phyloP scores from a whole-genome alignment of 148 eudicot species.

The Selenicereus undatus region DNA sequence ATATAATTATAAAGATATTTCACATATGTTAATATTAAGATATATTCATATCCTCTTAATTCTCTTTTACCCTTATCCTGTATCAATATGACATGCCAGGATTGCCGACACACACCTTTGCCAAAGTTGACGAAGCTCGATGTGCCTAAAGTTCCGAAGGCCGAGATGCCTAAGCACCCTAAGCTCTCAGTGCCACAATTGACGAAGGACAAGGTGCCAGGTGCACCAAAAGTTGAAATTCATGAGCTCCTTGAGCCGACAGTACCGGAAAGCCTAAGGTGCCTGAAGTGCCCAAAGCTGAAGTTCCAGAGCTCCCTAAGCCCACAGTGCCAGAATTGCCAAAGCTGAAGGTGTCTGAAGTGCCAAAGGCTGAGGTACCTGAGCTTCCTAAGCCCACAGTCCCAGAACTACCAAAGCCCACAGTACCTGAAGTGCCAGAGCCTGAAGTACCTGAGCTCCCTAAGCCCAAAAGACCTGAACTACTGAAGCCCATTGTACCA shows the following conservation, averaged over 20 bases:
- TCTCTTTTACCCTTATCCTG: too few species aligned
- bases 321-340: background rate
- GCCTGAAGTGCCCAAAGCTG: background rate
- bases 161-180: background rate
- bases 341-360: slow-evolving; percentile 4
- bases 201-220: slow-evolving; percentile 8
- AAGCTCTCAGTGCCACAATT: slow-evolving; percentile 12
- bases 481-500: background rate
- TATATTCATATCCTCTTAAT: too few species aligned
- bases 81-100: too few species aligned
- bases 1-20: too few species aligned
- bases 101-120: too few species aligned
- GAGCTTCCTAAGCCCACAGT: background rate
- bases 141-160: too few species aligned
- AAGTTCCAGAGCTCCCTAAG: slow-evolving; percentile 2
- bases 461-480: too few species aligned
- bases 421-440: background rate
- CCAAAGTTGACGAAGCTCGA: too few species aligned
- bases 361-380: slow-evolving; percentile 11
- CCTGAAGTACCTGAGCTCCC: too few species aligned
- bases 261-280: slow-evolving; percentile 3
- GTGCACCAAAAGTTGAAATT: background rate
- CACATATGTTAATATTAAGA: too few species aligned
- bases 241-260: background rate
- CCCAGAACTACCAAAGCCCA: slow-evolving; percentile 13